Evolutionary conservation across 768 basidiomycete species (phyloP).

Genomic region (Panaeolus cyanescens): DNA sequence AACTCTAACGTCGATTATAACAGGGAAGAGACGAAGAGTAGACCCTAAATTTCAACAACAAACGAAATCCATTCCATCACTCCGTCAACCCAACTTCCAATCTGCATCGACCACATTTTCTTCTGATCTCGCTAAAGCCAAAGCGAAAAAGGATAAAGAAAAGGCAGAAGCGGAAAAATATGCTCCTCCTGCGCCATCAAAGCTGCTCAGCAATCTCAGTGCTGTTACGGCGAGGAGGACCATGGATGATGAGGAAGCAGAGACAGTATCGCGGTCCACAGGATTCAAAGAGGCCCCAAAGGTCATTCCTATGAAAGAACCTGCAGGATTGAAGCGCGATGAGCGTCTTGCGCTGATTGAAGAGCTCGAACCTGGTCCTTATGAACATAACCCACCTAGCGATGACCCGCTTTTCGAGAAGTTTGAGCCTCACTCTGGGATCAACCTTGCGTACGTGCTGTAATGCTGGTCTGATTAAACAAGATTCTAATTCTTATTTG

Average conservation of each 20-base stretch:
- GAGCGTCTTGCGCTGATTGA: conserved; percentile 74
- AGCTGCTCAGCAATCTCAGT: conserved; percentile 53
- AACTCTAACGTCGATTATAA: not conserved
- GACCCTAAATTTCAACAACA: conserved; percentile 19
- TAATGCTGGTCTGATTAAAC: conserved; percentile 2
- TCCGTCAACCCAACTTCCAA: conserved; percentile 15
- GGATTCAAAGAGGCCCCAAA: conserved; percentile 39
- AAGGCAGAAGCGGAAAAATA: conserved; percentile 10
- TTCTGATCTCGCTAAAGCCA: too few relatives aligned
- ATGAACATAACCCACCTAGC: conserved; percentile 65
- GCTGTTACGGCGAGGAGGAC: conserved; percentile 26
- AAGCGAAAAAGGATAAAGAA: not conserved
- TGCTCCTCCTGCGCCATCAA: conserved; percentile 50
- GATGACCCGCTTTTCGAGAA: conserved; percentile 79
- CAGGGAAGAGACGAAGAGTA: conserved; percentile 46
- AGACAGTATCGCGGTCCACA: conserved; percentile 20
- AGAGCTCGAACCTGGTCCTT: conserved; percentile 76
- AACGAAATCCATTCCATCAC: conserved; percentile 9
- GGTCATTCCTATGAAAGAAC: conserved; percentile 1
- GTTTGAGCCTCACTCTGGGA: conserved; percentile 90
- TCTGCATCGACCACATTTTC: conserved; percentile 4
- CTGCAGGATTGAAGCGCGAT: conserved; percentile 40
- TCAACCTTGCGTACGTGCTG: conserved; percentile 71
- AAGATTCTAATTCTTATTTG: conserved; percentile 1
- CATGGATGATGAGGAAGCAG: conserved; percentile 13